phyloP scores from a whole-genome alignment of 371 early-diverging fungal genomes.

The Mortierella sp. region DNA sequence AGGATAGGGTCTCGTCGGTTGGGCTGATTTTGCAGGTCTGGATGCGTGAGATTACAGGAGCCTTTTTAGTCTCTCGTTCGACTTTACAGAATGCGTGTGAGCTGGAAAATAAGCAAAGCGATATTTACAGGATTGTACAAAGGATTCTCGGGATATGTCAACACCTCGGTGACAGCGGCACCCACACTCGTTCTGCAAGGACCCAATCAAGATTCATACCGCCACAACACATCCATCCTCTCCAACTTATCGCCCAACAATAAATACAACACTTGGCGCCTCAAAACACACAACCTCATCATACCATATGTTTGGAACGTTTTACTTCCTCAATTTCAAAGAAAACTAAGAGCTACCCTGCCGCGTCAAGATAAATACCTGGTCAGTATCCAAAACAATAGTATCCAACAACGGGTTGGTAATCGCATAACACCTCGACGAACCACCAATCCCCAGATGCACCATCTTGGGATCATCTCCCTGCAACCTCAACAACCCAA shows the following conservation, averaged over 20 bases:
- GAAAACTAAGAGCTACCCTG: background rate
- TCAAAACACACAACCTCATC: background rate
- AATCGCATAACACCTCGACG: slow-evolving; percentile 54
- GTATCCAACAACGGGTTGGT: slow-evolving; percentile 54
- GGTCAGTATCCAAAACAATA: slow-evolving; percentile 48
- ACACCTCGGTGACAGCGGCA: background rate
- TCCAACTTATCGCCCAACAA: background rate
- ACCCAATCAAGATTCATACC: background rate
- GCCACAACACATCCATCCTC: background rate
- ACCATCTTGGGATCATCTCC: slow-evolving; percentile 57
- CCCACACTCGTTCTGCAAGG: background rate
- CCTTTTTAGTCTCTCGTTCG: no score
- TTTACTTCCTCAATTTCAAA: slow-evolving; percentile 2
- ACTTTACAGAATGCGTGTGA: no score
- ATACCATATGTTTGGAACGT: background rate
- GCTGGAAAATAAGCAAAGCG: no score
- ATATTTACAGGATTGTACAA: no score
- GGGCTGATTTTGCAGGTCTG: no score
- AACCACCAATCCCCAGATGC: slow-evolving; percentile 55
- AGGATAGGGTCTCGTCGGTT: no score
- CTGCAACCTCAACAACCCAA: slow-evolving; percentile 59
- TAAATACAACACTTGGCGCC: background rate
- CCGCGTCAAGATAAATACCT: slow-evolving; percentile 48
- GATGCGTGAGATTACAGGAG: no score
- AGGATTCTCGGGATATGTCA: no score